These are phyloP conservation scores for Diddensiella transvaalensis DNA, from an alignment of 805 yeast species.

Conservation along the genomic window DNA sequence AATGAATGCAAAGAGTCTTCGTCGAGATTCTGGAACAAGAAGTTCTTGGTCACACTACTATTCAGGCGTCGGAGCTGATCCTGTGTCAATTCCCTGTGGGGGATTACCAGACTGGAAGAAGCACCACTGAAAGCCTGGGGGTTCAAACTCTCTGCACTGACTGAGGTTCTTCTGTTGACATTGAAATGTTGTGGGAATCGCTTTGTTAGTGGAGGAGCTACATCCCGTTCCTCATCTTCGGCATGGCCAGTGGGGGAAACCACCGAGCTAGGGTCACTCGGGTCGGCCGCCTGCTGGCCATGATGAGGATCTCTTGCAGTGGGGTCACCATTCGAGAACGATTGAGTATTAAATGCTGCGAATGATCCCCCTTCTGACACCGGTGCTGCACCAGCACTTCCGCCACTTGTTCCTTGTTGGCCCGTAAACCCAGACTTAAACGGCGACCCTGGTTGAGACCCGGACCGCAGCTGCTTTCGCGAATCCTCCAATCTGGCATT, in stretches of 20 bases:
- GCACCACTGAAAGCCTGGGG: slow-evolving; percentile 20
- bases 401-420: neutral
- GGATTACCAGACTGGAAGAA: slow-evolving; percentile 13
- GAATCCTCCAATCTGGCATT: slow-evolving; percentile 50
- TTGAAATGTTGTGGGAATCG: slow-evolving; percentile 54
- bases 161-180: slow-evolving; percentile 79
- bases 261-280: slow-evolving; percentile 3
- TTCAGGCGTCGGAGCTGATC: slow-evolving; percentile 68
- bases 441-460: neutral
- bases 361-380: too few relatives aligned
- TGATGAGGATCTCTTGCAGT: slow-evolving; percentile 7
- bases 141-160: slow-evolving; percentile 62
- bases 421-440: neutral
- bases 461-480: slow-evolving; percentile 9
- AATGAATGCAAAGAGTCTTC: slow-evolving; percentile 72
- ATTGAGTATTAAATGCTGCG: slow-evolving; percentile 8
- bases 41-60: slow-evolving; percentile 71
- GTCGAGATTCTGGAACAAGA: slow-evolving; percentile 80
- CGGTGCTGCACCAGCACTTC: neutral
- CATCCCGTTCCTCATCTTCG: slow-evolving; percentile 17
- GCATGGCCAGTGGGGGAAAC: too few relatives aligned
- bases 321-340: slow-evolving; percentile 8
- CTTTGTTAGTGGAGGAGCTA: slow-evolving; percentile 7
- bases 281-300: neutral
- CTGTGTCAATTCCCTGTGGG: slow-evolving; percentile 20